Conservation (phyloP, 2,329 filamentous ascomycete species). For the Botryosphaeria agaves region DNA sequence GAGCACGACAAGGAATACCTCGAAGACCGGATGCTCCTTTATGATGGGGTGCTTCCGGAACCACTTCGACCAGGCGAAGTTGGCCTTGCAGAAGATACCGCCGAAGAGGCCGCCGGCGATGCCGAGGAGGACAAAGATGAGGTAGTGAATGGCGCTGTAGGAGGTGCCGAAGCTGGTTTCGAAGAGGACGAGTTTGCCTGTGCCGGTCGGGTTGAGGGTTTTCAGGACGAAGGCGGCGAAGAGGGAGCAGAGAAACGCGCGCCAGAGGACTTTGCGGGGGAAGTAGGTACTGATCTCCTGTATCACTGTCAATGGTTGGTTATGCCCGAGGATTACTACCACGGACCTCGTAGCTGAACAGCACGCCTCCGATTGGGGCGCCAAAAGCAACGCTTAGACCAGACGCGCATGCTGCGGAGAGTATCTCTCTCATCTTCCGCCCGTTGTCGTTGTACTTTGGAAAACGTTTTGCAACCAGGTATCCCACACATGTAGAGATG, state of each 20-base stretch:
- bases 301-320: background rate
- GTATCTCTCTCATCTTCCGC: constrained; percentile 39
- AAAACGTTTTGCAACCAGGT: constrained; percentile 33
- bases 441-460: constrained; percentile 41
- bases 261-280: constrained; percentile 40
- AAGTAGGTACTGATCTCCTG: constrained; percentile 44
- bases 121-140: constrained; percentile 39
- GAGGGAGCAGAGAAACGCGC: constrained; percentile 40
- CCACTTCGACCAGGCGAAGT: constrained; percentile 37
- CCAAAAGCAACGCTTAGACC: constrained; percentile 44
- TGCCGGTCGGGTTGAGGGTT: constrained; percentile 40
- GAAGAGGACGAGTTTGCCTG: constrained; percentile 42
- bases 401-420: constrained; percentile 38
- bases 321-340: background rate
- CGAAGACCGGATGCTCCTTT: constrained; percentile 36
- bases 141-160: constrained; percentile 37
- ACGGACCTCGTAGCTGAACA: constrained; percentile 37
- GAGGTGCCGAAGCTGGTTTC: constrained; percentile 40
- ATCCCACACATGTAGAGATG: constrained; percentile 40
- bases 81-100: constrained; percentile 39
- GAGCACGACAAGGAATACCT: constrained; percentile 36
- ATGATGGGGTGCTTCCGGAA: constrained; percentile 36
- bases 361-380: constrained; percentile 42
- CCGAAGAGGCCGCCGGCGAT: constrained; percentile 41
- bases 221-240: constrained; percentile 37